Conservation (phyloP, 2,329 filamentous ascomycete genomes). For the Bipolaris gigantea region DNA sequence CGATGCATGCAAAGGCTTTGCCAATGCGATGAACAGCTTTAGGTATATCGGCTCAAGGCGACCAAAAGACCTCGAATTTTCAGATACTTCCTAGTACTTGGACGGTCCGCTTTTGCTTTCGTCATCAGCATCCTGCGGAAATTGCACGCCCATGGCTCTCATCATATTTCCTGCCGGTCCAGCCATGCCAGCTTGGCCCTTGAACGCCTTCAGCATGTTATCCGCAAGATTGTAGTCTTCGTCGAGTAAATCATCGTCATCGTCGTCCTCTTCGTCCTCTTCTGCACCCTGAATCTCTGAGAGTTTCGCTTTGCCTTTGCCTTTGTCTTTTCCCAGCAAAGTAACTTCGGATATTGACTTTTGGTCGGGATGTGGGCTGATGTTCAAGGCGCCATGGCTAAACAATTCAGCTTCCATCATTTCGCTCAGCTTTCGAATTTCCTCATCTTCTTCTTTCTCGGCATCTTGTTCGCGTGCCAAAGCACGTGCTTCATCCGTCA, state of each 20-base stretch:
- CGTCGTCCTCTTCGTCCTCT: constrained; percentile 38
- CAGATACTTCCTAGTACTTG: background rate
- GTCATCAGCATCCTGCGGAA: constrained; percentile 77
- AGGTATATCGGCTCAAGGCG: no score
- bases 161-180: constrained; percentile 88
- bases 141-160: constrained; percentile 77
- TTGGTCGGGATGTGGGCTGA: constrained; percentile 31
- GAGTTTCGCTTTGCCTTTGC: constrained; percentile 18
- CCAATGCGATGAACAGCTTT: no score
- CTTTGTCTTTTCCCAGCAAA: constrained; percentile 3
- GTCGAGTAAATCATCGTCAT: constrained; percentile 56
- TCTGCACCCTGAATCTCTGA: constrained; percentile 24
- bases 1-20: no score
- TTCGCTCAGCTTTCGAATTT: constrained; percentile 66
- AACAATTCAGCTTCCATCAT: constrained; percentile 75
- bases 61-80: no score
- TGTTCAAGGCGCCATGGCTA: constrained; percentile 65
- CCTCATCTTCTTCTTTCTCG: constrained; percentile 51
- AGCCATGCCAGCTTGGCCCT: constrained; percentile 80
- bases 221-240: constrained; percentile 86
- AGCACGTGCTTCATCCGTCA: constrained; percentile 39
- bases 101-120: constrained; percentile 17
- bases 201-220: constrained; percentile 91
- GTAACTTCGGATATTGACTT: constrained; percentile 8
- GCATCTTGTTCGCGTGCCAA: constrained; percentile 47